Percentiles rank a stretch among this genome's conserved stretches.
phyloP scores from a whole-genome alignment of 164 flowering plant species.

The Kingdonia uniflora region DNA sequence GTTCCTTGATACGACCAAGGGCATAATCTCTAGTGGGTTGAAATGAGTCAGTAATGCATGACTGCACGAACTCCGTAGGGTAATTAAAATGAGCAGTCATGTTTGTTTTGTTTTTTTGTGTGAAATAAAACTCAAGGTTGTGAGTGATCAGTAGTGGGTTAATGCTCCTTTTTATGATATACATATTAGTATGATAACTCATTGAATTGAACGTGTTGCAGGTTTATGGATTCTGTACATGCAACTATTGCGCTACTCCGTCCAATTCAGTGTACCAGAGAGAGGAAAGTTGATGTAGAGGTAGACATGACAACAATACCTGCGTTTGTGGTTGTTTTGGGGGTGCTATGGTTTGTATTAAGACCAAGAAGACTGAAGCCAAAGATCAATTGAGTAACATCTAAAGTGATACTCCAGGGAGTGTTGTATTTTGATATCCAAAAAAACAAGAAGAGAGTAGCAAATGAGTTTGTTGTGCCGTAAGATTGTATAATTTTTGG shows the following conservation, averaged over 20 bases:
- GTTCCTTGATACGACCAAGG: neutral
- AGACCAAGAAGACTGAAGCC: conserved; percentile 83
- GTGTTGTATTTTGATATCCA: too few relatives aligned
- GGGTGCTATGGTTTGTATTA: conserved; percentile 56
- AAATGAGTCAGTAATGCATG: neutral
- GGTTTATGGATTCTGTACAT: conserved; percentile 67
- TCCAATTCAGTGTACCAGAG: conserved; percentile 80
- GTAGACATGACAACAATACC: conserved; percentile 79
- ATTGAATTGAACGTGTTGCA: too few relatives aligned
- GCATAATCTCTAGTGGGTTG: neutral
- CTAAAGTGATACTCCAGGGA: too few relatives aligned
- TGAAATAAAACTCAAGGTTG: too few relatives aligned
- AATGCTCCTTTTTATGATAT: too few relatives aligned
- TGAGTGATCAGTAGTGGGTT: too few relatives aligned
- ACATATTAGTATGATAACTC: too few relatives aligned
- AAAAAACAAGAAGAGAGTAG: too few relatives aligned
- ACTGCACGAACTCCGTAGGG: neutral
- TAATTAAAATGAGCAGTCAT: too few relatives aligned
- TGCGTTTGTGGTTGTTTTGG: conserved; percentile 60
- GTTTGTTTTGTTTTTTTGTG: too few relatives aligned
- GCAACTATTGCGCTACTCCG: conserved; percentile 61
- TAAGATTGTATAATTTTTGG: too few relatives aligned
- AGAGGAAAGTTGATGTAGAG: conserved; percentile 69
- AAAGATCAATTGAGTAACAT: conserved; percentile 57
- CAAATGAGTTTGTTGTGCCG: too few relatives aligned